Evolutionary conservation across 495 filamentous ascomycete genomes (phyloP).

Genomic region (Penicillium soppii): DNA sequence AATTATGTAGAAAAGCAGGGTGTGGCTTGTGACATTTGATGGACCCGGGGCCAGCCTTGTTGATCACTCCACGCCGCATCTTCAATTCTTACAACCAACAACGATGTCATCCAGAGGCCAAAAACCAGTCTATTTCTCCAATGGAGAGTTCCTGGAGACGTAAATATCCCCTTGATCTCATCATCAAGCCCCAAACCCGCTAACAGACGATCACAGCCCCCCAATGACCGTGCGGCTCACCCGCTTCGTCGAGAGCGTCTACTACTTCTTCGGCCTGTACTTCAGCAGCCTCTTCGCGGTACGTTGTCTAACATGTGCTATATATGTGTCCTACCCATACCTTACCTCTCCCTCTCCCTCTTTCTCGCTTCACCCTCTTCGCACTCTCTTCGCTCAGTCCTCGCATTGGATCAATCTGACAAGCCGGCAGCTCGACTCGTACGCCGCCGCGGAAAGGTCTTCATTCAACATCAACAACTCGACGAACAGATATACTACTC

Average conservation of each 20-base stretch:
- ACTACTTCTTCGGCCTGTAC: slow-evolving; percentile 45
- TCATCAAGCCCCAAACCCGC: slow-evolving; percentile 11
- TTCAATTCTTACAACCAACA: slow-evolving; percentile 7
- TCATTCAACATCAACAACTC: slow-evolving; percentile 54
- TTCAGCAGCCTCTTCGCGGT: slow-evolving; percentile 46
- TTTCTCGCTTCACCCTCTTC: background rate
- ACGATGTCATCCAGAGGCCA: slow-evolving; percentile 28
- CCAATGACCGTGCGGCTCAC: slow-evolving; percentile 44
- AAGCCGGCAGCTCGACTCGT: slow-evolving; percentile 57
- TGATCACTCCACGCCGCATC: slow-evolving; percentile 11
- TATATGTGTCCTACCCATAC: too few species aligned
- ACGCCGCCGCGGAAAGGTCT: slow-evolving; percentile 61
- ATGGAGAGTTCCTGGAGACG: slow-evolving; percentile 37
- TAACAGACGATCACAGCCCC: slow-evolving; percentile 35
- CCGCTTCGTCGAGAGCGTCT: slow-evolving; percentile 44
- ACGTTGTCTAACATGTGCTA: too few species aligned
- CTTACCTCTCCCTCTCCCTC: background rate
- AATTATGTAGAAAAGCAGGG: background rate
- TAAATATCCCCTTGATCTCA: slow-evolving; percentile 16
- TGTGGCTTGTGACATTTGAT: slow-evolving; percentile 6
- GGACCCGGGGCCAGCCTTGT: slow-evolving; percentile 3
- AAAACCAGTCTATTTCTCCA: slow-evolving; percentile 37
- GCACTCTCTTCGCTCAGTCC: background rate
- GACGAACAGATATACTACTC: slow-evolving; percentile 17
- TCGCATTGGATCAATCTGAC: background rate